These are phyloP conservation scores for Boletus subparvulus DNA, from an alignment of 768 basidiomycete species.

Conservation along the genomic window DNA sequence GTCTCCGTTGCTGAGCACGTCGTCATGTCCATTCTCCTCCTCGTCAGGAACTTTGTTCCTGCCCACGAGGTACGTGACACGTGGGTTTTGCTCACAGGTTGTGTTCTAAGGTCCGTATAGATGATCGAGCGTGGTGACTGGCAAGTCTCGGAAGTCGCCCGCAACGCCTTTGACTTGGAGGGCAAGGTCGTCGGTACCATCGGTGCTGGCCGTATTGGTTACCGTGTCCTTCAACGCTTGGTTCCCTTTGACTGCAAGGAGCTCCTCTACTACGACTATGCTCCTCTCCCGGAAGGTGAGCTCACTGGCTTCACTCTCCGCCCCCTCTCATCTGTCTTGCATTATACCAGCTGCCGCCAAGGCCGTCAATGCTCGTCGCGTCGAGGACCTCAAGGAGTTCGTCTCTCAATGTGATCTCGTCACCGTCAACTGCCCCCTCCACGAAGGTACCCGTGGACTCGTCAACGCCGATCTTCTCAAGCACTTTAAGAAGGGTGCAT, in stretches of 20 bases:
- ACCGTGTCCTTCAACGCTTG: conserved; percentile 79
- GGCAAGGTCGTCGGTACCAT: conserved; percentile 91
- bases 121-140: conserved; percentile 86
- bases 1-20: conserved; percentile 92
- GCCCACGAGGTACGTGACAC: conserved; percentile 66
- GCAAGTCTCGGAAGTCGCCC: conserved; percentile 80
- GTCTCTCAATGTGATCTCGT: conserved; percentile 69
- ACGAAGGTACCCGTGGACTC: conserved; percentile 79
- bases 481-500: conserved; percentile 90
- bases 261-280: conserved; percentile 87
- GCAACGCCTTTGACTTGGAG: conserved; percentile 86
- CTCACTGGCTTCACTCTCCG: not conserved
- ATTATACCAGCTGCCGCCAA: conserved; percentile 52
- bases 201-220: conserved; percentile 81
- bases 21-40: conserved; percentile 84
- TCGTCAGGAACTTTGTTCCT: conserved; percentile 87
- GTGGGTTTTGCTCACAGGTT: not conserved
- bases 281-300: conserved; percentile 62
- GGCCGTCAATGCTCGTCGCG: conserved; percentile 67
- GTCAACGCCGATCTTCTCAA: conserved; percentile 79
- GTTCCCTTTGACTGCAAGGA: conserved; percentile 87
- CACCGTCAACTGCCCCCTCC: conserved; percentile 86
- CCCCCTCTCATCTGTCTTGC: not conserved
- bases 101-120: conserved; percentile 29
- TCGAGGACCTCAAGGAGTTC: conserved; percentile 72